Base-by-base conservation (phyloP, 164 flowering plant genomes). In the Magnolia kwangsiensis region DNA sequence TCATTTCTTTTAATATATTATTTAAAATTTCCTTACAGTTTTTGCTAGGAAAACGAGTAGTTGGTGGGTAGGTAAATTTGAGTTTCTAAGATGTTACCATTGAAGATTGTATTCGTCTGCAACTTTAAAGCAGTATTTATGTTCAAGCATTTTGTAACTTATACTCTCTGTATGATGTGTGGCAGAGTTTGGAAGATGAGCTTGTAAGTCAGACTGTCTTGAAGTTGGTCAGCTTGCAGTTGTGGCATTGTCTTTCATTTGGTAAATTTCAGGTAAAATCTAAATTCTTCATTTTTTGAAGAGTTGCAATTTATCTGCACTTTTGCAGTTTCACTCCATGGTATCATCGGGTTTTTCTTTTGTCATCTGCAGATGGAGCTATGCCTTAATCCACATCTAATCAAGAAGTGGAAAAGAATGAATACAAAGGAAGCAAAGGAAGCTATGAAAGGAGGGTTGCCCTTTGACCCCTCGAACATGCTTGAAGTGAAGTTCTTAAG, bases 161-260 rank as follows among this genome's bases (percentile, higher is more conserved):
- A 16, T 55, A 55, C 61, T 7, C 9, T 55, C 61, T 7, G 13
- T 19, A 2, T 10, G 20, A 27, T 73, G 51, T 69, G 27, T 76
- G 24, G 67, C 88, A 96, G 99, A 96, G 99, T 86, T 85, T 96
- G 91, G 99, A 96, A 83, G 99, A 96, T 89, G 96, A 91, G 72
- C 76, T 96, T 82, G 99, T 94, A 51, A 87, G 97, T 79, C 88
- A 90, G 78, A 90, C 88, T 67, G 88, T 91, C 21, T 72, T 96
- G 77, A 90, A 88, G 81, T 78, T 94, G 80, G 94, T 92, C 45
- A 85, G 93, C 81, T 77, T 96, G 81, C 87, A 90, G 77, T 85
- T 91, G 67, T 96, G 98, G 99, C 90, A 89, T 72, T 85, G 96
- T 81, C 84, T 96, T 75, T 96, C 99, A 20, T 84, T 78, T 85